phyloP scores from a whole-genome alignment of 83 land plant genomes.

The Picea mariana region DNA sequence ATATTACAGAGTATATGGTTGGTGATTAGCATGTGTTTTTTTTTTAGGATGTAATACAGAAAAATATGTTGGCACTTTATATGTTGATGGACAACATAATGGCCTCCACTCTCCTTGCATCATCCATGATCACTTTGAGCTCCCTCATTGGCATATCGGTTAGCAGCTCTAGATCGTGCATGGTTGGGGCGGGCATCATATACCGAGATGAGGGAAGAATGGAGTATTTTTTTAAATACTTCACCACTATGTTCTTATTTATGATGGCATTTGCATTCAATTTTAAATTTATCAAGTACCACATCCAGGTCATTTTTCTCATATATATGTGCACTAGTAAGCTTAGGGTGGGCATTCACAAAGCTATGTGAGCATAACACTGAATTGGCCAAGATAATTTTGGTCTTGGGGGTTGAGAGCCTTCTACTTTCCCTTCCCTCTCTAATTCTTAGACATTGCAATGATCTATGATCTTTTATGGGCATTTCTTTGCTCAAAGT shows the following conservation, averaged over 20 bases:
- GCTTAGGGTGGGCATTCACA: conserved; percentile 8
- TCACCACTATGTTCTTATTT: conserved; percentile 58
- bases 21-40: no score
- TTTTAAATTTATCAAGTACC: conserved; percentile 71
- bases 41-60: conserved; percentile 39
- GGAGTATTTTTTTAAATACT: conserved; percentile 47
- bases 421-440: no score
- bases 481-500: no score
- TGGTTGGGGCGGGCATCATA: conserved; percentile 13
- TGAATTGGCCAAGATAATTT: conserved; percentile 61
- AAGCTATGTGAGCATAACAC: conserved; percentile 47
- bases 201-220: conserved; percentile 38
- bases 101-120: conserved; percentile 73
- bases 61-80: conserved; percentile 64
- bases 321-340: conserved; percentile 33
- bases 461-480: no score
- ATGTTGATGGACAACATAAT: conserved; percentile 81
- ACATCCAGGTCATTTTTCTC: conserved; percentile 77
- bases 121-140: conserved; percentile 69
- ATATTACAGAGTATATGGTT: no score
- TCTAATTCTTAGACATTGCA: no score
- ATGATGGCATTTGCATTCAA: conserved; percentile 72
- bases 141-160: conserved; percentile 65
- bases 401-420: conserved; percentile 21
- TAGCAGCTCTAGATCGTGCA: conserved; percentile 16